Evolutionary conservation across 176 grass and related monocot genomes (phyloP), one percentile per base, ranked within the genome.

Genomic region (Neostapfia colusana): DNA sequence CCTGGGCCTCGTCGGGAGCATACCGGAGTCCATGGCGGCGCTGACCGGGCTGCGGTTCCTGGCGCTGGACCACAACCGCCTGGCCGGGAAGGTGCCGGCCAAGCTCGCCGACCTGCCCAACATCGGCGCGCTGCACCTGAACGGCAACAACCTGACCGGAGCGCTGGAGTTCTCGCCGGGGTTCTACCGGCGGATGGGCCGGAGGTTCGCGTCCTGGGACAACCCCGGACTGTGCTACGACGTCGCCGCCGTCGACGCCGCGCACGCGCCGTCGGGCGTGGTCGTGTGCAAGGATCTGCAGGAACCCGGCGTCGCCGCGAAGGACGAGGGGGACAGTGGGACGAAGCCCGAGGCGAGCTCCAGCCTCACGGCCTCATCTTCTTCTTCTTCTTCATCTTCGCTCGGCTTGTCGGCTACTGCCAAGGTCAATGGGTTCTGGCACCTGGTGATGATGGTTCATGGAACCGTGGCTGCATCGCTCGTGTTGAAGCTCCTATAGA

Each of bases 121-220:
- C 77, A 83, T 99, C 16, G 85, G 85, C 6, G 89, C 96, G 5
- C 26, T 99, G 69, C 95, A 99, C n/a, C 88, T 99, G 2, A 99
- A 92, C 45, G 96, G 71, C 1, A 99, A 99, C 81, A 95, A 99
- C 61, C 79, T 99, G 12, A 95, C 87, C 0, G 96, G 96, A 0
- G 31, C 64, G 84, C 82, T 99, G 14, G 78, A 34, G 56, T 95
- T 99, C 86, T 64, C 87, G 4, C 17, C 80, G 17, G 83, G 17
- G 66, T 99, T 99, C 78, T 99, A 92, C 80, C 40, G 76, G 77
- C 84, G 70, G 28, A 90, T 99, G 87, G 89, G 92, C 14, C 82
- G 83, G 83, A 84, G 96, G 67, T 99, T 99, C 76, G 89, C 89
- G 1, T 95, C 92, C 6, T 95, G 96, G 96, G 89, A 90, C 28